Base-by-base conservation (phyloP, 2,329 filamentous ascomycete species). In the Epichloe coenophiala region DNA sequence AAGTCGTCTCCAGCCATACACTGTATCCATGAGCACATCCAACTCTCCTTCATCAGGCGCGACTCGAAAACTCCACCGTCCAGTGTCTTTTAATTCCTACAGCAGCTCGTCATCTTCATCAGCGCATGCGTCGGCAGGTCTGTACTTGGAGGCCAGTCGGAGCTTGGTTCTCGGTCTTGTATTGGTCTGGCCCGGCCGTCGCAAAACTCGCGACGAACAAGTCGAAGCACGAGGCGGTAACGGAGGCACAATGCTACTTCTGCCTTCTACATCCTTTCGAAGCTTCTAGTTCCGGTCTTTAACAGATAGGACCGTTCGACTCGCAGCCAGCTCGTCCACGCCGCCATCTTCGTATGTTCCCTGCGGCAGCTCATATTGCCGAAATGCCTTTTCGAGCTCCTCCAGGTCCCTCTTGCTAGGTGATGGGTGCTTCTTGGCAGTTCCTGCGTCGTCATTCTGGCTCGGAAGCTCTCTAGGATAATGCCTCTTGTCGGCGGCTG, bases 391-490 rank as follows among this genome's bases (percentile, higher is more conserved):
- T 46, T 67, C 65, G 23, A 72, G 58, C n/a, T 64, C 58, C 46
- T 70, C 63, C 21, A 73, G 57, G 9, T 63, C 65, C 33, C 62
- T 59, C 51, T 71, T 71, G 59, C 65, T 71, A 2, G 71, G 70
- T 2, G 70, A 72, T 5, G 70, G 71, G 38, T 73, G 70, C 51
- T 72, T 73, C 60, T 73, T 73, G 15, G 61, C 57, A 40, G 54
- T 54, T 41, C 59, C 56, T 40, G 7, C 31, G 12, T 49, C 48
- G 37, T 19, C 41, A 47, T 7, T 35, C 38, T 12, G 50, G 13
- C 11, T 56, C 19, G 38, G 42, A n/a, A 33, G 11, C 9, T 19
- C 17, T n/a, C 23, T 9, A 2, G 41, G 13, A 6, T 27, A 47
- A 17, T 15, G 40, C 21, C 45, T 36, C 39, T 53, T 12, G 48